phyloP scores from a whole-genome alignment of 371 early-diverging fungal genomes.

The Basidiobolus meristosporus region DNA sequence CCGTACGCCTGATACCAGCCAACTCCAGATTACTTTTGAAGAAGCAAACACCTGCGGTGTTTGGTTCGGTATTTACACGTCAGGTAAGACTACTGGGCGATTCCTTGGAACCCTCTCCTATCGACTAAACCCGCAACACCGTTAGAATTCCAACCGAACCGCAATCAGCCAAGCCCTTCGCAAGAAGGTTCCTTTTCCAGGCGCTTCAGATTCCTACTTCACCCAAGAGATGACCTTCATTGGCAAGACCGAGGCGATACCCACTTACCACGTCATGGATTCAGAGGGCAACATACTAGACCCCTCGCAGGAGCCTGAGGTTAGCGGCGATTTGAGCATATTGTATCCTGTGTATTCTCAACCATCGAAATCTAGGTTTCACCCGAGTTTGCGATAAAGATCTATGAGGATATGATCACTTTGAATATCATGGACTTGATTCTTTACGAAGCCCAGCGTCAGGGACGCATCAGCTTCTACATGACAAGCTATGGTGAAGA shows the following conservation, averaged over 20 bases:
- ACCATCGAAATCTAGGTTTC: slow-evolving; percentile 24
- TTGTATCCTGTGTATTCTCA: slow-evolving; percentile 3
- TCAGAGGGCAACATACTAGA: slow-evolving; percentile 59
- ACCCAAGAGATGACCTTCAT: slow-evolving; percentile 19
- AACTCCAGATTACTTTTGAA: too few relatives aligned
- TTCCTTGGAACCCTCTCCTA: too few relatives aligned
- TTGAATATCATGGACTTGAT: slow-evolving; percentile 84
- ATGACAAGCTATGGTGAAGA: slow-evolving; percentile 98
- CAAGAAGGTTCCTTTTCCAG: slow-evolving; percentile 13
- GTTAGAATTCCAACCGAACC: too few relatives aligned
- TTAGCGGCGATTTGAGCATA: slow-evolving; percentile 5
- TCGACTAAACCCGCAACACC: too few relatives aligned
- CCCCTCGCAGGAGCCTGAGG: slow-evolving; percentile 51
- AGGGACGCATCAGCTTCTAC: slow-evolving; percentile 94
- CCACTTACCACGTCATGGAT: slow-evolving; percentile 89
- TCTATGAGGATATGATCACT: slow-evolving; percentile 80
- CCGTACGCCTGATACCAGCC: too few relatives aligned
- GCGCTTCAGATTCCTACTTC: slow-evolving; percentile 27
- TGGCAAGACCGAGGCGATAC: slow-evolving; percentile 33
- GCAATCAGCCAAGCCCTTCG: too few relatives aligned
- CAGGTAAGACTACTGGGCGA: too few relatives aligned
- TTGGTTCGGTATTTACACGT: too few relatives aligned
- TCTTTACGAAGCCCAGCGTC: slow-evolving; percentile 93
- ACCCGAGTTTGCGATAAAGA: slow-evolving; percentile 45
- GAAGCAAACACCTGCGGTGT: too few relatives aligned